phyloP scores from a whole-genome alignment of 139 green algal genomes.

The Desmodesmus armatus region DNA sequence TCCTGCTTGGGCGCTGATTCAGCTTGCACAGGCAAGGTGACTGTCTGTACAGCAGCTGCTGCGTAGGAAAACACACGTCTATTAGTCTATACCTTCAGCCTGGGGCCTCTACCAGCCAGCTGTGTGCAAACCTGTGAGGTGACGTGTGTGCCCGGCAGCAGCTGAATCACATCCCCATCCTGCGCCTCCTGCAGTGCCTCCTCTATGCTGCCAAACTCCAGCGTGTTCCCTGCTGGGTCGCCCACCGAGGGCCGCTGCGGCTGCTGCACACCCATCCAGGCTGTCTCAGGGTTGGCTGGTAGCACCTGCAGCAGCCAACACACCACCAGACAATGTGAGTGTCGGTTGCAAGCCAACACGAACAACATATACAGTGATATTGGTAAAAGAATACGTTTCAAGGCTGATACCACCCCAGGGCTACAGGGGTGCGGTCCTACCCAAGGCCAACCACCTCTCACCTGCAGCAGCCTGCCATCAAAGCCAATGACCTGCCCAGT shows the following conservation, averaged over 20 bases:
- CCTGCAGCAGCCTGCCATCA: conserved; percentile 15
- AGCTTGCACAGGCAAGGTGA: too few relatives aligned
- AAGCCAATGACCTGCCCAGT: conserved; percentile 26
- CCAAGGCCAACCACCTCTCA: too few relatives aligned
- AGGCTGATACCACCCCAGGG: too few relatives aligned
- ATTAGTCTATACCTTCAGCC: not conserved
- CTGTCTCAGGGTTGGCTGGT: conserved; percentile 21
- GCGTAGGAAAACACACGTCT: too few relatives aligned
- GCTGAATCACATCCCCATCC: conserved; percentile 33
- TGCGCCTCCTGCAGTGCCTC: conserved; percentile 29
- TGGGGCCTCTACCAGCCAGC: not conserved
- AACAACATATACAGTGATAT: too few relatives aligned
- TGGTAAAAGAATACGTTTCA: too few relatives aligned
- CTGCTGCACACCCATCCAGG: conserved; percentile 30
- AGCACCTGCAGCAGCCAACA: not conserved
- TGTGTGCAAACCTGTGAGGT: conserved; percentile 23
- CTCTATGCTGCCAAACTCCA: conserved; percentile 1
- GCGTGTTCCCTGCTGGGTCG: not conserved
- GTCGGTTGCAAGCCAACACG: not conserved
- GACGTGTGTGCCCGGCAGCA: conserved; percentile 40
- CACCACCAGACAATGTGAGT: too few relatives aligned
- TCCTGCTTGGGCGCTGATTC: too few relatives aligned
- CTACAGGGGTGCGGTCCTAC: too few relatives aligned
- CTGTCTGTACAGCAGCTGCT: not conserved
- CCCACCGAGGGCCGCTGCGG: not conserved